Base-by-base conservation (phyloP, 139 green algal genomes). In the Haematococcus sp. region DNA sequence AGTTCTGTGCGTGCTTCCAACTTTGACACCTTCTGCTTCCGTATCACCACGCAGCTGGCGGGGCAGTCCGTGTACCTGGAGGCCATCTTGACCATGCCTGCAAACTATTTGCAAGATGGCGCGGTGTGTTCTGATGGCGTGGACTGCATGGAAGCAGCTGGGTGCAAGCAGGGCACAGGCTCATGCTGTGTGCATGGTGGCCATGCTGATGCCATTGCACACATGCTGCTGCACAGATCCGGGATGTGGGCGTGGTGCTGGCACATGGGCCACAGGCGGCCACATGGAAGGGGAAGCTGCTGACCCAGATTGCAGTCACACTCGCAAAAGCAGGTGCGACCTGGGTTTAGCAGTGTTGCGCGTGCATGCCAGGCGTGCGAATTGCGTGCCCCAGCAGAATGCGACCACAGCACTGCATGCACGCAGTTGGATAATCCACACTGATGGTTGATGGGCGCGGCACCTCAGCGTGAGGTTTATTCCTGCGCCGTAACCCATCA, bases 221-320 rank as follows among this genome's bases (percentile, higher is more conserved):
- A 68, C 30, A 19, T 43, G 23, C 4, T 35, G 33, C 34, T n/a
- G 51, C 33, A 0, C 70, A 84, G 68, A 63, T 83, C 1, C 77
- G 79, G 66, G 76, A 86, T 28, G 55, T 92, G 15, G 90, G 90
- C 2, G 70, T 94, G 11, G 49, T 91, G 27, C 58, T 94, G 33
- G 88, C 67, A 5, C 89, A 94, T 71, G 88, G 89, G 22, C 49
- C 46, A 5, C 80, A 90, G 9, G 85, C 86, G 0, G 82, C 76
- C 25, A 83, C 87, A 0, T 91, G 86, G 85, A 77, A 76, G 7
- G 82, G 85, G 7, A 54, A 72, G 23, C 74, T 90, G 33, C 40
- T 91, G 28, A 81, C 76, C 15, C 81, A 86, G 46, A 9, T 91
- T 11, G 83, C 87, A 51, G 51, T 76, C 0, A 32, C 52, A 1